Evolutionary conservation across 1,139 yeast genomes (phyloP).

Genomic region (Pichia sp.): DNA sequence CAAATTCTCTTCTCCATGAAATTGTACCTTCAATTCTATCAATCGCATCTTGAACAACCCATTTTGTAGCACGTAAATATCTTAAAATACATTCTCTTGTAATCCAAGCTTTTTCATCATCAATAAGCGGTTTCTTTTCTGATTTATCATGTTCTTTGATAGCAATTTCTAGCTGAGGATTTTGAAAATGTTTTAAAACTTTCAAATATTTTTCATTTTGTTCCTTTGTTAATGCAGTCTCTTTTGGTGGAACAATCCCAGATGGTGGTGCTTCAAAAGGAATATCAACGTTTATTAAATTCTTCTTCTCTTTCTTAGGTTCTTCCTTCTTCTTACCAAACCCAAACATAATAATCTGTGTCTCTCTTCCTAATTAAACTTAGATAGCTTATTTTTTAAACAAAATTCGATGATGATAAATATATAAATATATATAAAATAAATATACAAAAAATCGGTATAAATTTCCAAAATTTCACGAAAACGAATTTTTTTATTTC

Average conservation of each 20-base stretch:
- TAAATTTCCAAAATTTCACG: too few relatives aligned
- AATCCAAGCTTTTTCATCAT: constrained; percentile 79
- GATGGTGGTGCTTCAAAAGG: constrained; percentile 53
- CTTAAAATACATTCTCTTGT: constrained; percentile 84
- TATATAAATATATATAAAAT: too few relatives aligned
- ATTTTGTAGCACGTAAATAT: constrained; percentile 85
- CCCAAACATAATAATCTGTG: constrained; percentile 24
- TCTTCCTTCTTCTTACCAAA: constrained; percentile 30
- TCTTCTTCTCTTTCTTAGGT: constrained; percentile 22
- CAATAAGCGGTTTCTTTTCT: constrained; percentile 36
- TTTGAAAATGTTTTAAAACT: constrained; percentile 55
- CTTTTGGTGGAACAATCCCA: constrained; percentile 46
- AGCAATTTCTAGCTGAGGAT: constrained; percentile 32
- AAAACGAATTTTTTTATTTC: too few relatives aligned
- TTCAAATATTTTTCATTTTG: constrained; percentile 52
- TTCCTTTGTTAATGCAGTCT: constrained; percentile 41
- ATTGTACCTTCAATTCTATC: constrained; percentile 69
- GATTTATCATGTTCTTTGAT: constrained; percentile 34
- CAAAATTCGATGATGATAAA: too few relatives aligned
- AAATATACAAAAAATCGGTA: too few relatives aligned
- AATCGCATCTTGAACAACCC: constrained; percentile 68
- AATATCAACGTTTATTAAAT: constrained; percentile 19
- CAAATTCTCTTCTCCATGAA: constrained; percentile 91
- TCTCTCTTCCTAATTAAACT: too few relatives aligned
- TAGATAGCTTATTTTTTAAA: too few relatives aligned